phyloP scores from a whole-genome alignment of 2,329 filamentous ascomycete genomes.

The Ilyonectria robusta region DNA sequence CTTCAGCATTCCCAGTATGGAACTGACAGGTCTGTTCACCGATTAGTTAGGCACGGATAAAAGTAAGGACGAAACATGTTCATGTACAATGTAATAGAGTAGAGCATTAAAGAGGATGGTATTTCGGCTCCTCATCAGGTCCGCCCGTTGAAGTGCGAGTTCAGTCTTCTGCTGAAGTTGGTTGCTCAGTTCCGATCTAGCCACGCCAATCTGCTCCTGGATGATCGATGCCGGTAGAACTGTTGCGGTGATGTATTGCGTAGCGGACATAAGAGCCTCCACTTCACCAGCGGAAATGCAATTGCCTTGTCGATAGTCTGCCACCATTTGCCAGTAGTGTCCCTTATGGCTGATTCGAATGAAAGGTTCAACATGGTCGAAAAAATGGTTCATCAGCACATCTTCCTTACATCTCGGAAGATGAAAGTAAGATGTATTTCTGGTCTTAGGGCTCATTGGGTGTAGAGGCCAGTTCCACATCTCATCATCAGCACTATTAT shows the following conservation, averaged over 20 bases:
- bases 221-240: conserved; percentile 24
- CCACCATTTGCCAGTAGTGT: conserved; percentile 31
- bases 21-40: conserved; percentile 32
- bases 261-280: conserved; percentile 32
- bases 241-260: conserved; percentile 30
- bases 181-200: conserved; percentile 18
- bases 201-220: conserved; percentile 19
- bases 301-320: conserved; percentile 27
- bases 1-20: conserved; percentile 33
- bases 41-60: conserved; percentile 2
- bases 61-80: neutral
- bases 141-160: conserved; percentile 30
- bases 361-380: conserved; percentile 34
- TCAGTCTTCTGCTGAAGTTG: conserved; percentile 32
- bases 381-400: conserved; percentile 22
- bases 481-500: conserved; percentile 1
- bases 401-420: conserved; percentile 26
- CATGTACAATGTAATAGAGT: conserved; percentile 32
- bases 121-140: conserved; percentile 34
- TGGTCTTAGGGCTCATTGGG: conserved; percentile 10
- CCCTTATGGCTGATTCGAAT: conserved; percentile 29
- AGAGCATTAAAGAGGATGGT: conserved; percentile 30
- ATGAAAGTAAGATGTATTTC: conserved; percentile 25
- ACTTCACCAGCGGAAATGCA: conserved; percentile 22
- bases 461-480: conserved; percentile 21